Conservation (phyloP, 257 asterid genomes). For the Cruciata laevipes region DNA sequence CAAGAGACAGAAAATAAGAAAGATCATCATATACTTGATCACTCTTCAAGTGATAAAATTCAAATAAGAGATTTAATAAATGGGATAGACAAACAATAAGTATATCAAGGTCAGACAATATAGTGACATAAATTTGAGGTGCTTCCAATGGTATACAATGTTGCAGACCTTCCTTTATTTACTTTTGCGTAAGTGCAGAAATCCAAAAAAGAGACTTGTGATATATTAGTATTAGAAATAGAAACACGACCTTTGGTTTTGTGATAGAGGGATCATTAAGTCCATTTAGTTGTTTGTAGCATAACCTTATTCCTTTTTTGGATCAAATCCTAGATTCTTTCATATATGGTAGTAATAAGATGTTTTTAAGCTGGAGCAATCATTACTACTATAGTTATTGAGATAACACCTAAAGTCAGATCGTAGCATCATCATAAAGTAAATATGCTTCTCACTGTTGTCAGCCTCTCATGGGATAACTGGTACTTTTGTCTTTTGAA, state of each 20-base stretch:
- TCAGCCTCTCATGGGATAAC: too few species aligned
- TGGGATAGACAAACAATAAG: background rate
- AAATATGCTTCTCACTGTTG: background rate
- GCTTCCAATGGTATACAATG: background rate
- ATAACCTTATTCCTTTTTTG: background rate
- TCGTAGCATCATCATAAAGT: background rate
- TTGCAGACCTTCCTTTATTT: background rate
- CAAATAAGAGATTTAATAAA: too few species aligned
- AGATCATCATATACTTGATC: background rate
- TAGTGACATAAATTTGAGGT: background rate
- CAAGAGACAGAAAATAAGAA: background rate
- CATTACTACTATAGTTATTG: too few species aligned
- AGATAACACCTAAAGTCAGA: background rate
- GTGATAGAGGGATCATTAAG: background rate
- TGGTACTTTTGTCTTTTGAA: too few species aligned
- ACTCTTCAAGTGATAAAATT: background rate
- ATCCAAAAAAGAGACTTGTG: too few species aligned
- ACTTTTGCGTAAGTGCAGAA: background rate
- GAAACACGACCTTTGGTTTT: too few species aligned
- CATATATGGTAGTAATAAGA: background rate
- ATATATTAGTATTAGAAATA: too few species aligned
- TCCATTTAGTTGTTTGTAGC: background rate
- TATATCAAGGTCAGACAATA: background rate
- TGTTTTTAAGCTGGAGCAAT: background rate
- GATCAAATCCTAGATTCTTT: background rate